phyloP scores from a whole-genome alignment of 139 green algal genomes.

The Coccomyxa sp. region DNA sequence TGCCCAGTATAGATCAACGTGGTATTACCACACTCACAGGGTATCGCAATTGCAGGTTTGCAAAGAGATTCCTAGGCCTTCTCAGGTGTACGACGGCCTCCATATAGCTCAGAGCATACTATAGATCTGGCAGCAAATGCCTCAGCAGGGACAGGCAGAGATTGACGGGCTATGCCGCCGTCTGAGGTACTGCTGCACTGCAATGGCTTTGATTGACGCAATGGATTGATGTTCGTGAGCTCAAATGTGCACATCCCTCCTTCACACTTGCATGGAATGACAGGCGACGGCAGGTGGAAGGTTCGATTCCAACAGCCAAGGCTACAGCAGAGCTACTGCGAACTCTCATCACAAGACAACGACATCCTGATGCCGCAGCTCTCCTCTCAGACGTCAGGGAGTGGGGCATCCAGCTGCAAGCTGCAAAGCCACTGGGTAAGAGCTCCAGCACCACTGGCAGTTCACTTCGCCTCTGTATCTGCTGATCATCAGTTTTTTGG shows the following conservation, averaged over 20 bases:
- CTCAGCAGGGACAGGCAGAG: not conserved
- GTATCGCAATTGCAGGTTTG: no score
- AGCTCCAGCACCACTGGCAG: not conserved
- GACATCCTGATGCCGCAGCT: conserved; percentile 41
- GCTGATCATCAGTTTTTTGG: not conserved
- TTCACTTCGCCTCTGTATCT: not conserved
- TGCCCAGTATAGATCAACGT: no score
- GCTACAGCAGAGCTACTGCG: conserved; percentile 75
- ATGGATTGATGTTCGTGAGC: not conserved
- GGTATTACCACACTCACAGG: no score
- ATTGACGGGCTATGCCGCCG: not conserved
- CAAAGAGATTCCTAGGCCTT: no score
- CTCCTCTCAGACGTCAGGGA: conserved; percentile 71
- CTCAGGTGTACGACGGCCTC: no score
- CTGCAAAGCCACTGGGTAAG: conserved; percentile 68
- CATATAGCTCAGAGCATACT: no score
- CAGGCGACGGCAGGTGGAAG: conserved; percentile 52
- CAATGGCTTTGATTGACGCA: not conserved
- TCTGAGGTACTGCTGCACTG: not conserved
- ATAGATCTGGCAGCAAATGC: no score
- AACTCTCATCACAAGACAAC: conserved; percentile 57
- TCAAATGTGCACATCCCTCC: not conserved
- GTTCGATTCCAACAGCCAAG: conserved; percentile 61
- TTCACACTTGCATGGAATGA: not conserved
- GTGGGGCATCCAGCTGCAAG: conserved; percentile 64